These are phyloP conservation scores for Linanthus parryae DNA, from an alignment of 148 eudicot species.

Conservation along the genomic window DNA sequence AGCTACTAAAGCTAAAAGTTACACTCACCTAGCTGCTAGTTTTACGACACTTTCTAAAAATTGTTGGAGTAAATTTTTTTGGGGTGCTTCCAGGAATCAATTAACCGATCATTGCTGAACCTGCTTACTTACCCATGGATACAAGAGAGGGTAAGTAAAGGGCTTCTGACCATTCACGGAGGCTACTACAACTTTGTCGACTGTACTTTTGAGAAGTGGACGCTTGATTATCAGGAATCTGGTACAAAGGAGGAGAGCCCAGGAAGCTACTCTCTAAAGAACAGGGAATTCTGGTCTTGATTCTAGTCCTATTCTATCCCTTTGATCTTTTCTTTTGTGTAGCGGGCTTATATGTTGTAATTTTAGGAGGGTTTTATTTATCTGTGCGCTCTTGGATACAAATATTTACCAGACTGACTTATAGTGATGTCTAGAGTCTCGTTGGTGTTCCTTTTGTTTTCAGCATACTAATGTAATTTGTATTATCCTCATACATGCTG, in stretches of 20 bases:
- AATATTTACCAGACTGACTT: too few species aligned
- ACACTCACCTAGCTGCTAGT: too few species aligned
- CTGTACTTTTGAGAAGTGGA: constrained; percentile 95
- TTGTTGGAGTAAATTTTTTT: too few species aligned
- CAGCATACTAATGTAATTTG: too few species aligned
- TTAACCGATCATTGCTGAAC: constrained; percentile 67
- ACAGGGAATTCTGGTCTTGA: constrained; percentile 66
- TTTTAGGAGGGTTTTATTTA: too few species aligned
- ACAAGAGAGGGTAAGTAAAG: constrained; percentile 64
- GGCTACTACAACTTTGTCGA: constrained; percentile 84
- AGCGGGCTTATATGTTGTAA: too few species aligned
- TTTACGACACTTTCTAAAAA: too few species aligned
- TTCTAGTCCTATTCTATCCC: neutral
- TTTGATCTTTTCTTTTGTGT: neutral
- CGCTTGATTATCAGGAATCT: constrained; percentile 49
- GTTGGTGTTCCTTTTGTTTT: too few species aligned
- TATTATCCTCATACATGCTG: too few species aligned
- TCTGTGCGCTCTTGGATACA: too few species aligned
- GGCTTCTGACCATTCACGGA: constrained; percentile 71
- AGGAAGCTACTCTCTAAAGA: constrained; percentile 30
- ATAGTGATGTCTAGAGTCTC: too few species aligned
- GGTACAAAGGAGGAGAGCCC: constrained; percentile 16
- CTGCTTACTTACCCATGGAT: constrained; percentile 97
- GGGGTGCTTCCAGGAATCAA: constrained; percentile 91
- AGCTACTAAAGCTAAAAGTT: too few species aligned